These are phyloP conservation scores for Amanita pallidorosea DNA, from an alignment of 768 basidiomycete species.

Conservation along the genomic window DNA sequence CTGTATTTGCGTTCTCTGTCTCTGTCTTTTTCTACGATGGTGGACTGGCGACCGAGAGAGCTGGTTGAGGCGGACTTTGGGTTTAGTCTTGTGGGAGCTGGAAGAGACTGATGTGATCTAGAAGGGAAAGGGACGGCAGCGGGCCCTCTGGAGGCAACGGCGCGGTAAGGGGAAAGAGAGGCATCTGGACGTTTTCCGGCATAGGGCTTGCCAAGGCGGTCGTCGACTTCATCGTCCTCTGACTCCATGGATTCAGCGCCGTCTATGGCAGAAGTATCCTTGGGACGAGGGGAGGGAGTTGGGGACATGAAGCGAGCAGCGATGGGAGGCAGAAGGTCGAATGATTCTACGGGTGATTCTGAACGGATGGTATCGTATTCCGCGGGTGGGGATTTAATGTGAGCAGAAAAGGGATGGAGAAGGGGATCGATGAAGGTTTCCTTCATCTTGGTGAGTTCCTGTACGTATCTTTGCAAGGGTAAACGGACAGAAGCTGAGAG, in stretches of 20 bases:
- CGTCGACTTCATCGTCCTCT: slow-evolving; percentile 54
- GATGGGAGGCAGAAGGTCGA: slow-evolving; percentile 74
- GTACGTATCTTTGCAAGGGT: slow-evolving; percentile 62
- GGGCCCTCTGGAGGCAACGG: slow-evolving; percentile 25
- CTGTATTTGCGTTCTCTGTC: slow-evolving; percentile 42
- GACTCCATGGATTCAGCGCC: slow-evolving; percentile 52
- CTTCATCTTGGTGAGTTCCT: slow-evolving; percentile 84
- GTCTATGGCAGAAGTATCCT: slow-evolving; percentile 58
- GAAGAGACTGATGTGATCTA: slow-evolving; percentile 70
- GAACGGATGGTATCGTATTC: slow-evolving; percentile 65
- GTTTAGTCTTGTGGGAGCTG: slow-evolving; percentile 48
- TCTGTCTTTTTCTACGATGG: slow-evolving; percentile 34
- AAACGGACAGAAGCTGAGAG: slow-evolving; percentile 6
- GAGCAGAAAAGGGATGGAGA: slow-evolving; percentile 68
- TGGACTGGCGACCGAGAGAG: slow-evolving; percentile 64
- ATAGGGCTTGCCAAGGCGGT: slow-evolving; percentile 39
- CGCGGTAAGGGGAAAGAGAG: slow-evolving; percentile 66
- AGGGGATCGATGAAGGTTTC: slow-evolving; percentile 88
- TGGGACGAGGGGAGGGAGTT: slow-evolving; percentile 38
- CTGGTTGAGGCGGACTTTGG: slow-evolving; percentile 54
- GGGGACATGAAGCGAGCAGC: slow-evolving; percentile 89
- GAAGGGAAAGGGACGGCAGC: slow-evolving; percentile 59
- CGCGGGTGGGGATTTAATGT: slow-evolving; percentile 32
- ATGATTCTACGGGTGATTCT: slow-evolving; percentile 61
- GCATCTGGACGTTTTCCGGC: slow-evolving; percentile 19